Evolutionary conservation across 1,139 yeast genomes (phyloP).

Genomic region (Blastobotrys apis): DNA sequence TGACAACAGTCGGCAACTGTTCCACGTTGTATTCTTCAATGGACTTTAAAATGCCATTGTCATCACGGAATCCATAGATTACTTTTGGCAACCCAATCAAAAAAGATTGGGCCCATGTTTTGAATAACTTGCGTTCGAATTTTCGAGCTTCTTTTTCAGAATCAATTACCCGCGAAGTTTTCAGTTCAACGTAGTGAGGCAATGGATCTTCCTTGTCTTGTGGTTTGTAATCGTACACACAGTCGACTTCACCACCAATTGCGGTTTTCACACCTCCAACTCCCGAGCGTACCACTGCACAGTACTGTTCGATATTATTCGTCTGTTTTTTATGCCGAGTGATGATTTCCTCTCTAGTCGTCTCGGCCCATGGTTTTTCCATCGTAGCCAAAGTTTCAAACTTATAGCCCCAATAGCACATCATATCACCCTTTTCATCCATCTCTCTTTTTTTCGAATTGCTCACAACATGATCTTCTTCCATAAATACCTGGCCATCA

Average conservation of each 20-base stretch:
- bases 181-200: slow-evolving; percentile 79
- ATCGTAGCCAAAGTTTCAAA: slow-evolving; percentile 79
- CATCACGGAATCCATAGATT: slow-evolving; percentile 84
- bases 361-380: slow-evolving; percentile 68
- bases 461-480: slow-evolving; percentile 49
- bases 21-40: slow-evolving; percentile 77
- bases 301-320: slow-evolving; percentile 69
- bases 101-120: slow-evolving; percentile 93
- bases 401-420: slow-evolving; percentile 56
- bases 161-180: slow-evolving; percentile 58
- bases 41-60: slow-evolving; percentile 53
- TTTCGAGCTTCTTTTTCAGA: slow-evolving; percentile 49
- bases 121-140: slow-evolving; percentile 70
- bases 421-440: slow-evolving; percentile 28
- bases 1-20: slow-evolving; percentile 62
- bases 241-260: slow-evolving; percentile 89
- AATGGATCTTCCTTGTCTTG: slow-evolving; percentile 45
- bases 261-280: slow-evolving; percentile 66
- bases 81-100: slow-evolving; percentile 74
- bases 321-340: slow-evolving; percentile 53
- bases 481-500: slow-evolving; percentile 86
- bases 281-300: slow-evolving; percentile 77
- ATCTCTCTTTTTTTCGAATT: slow-evolving; percentile 21
- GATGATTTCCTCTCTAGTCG: slow-evolving; percentile 63
- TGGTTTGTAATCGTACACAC: slow-evolving; percentile 78